phyloP scores from a whole-genome alignment of 352 stramenopile genomes.

The Phytophthora agathidicida region DNA sequence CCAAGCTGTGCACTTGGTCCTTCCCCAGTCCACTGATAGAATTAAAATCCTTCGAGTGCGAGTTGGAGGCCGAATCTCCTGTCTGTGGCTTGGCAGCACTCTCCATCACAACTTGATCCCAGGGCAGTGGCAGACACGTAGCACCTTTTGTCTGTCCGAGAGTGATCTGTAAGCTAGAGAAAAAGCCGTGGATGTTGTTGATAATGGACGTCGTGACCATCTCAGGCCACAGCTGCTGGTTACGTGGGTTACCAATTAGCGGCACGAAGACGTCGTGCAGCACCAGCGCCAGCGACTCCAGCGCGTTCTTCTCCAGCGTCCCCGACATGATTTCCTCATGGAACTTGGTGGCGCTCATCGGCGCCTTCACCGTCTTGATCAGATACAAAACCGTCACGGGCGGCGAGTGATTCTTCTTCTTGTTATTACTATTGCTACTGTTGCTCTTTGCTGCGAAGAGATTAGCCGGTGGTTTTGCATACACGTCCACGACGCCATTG shows the following conservation, averaged over 20 bases:
- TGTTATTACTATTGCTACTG: no score
- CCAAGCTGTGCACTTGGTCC: constrained; percentile 86
- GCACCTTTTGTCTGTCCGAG: constrained; percentile 83
- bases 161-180: constrained; percentile 89
- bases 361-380: constrained; percentile 70
- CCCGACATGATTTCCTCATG: constrained; percentile 79
- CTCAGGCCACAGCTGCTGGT: constrained; percentile 82
- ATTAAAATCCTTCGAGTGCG: constrained; percentile 14
- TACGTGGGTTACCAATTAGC: constrained; percentile 75
- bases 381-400: constrained; percentile 75
- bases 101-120: constrained; percentile 74
- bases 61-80: not conserved
- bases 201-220: constrained; percentile 83
- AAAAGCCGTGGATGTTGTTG: constrained; percentile 81
- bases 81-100: constrained; percentile 34
- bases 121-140: constrained; percentile 86
- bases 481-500: constrained; percentile 62
- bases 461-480: constrained; percentile 55
- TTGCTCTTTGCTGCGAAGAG: constrained; percentile 45
- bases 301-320: constrained; percentile 74
- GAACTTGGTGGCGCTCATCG: constrained; percentile 62
- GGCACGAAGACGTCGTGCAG: constrained; percentile 81
- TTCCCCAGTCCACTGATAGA: constrained; percentile 47
- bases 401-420: no score
- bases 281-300: constrained; percentile 76